phyloP scores from a whole-genome alignment of 441 rosid species.

The Aleurites moluccanus region DNA sequence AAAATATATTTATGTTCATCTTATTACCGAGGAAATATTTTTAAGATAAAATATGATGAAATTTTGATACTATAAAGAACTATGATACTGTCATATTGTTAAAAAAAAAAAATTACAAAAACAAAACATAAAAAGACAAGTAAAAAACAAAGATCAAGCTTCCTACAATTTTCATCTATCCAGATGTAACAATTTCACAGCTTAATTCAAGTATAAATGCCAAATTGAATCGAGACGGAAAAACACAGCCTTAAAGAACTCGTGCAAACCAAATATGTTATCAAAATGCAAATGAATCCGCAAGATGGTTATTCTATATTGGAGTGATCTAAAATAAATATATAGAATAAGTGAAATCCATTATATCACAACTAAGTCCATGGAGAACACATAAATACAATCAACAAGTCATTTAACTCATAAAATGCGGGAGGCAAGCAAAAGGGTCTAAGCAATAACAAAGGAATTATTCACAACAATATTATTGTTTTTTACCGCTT shows the following conservation, averaged over 20 bases:
- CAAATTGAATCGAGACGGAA: not conserved
- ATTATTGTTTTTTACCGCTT: slow-evolving; percentile 16
- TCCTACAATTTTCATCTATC: too few species aligned
- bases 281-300: not conserved
- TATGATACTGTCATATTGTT: too few species aligned
- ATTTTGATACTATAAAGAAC: too few species aligned
- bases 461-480: slow-evolving; percentile 11
- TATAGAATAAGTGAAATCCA: not conserved
- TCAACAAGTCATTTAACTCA: not conserved
- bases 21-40: too few species aligned
- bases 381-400: not conserved
- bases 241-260: not conserved
- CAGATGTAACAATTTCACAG: not conserved
- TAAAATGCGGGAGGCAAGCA: not conserved
- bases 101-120: too few species aligned
- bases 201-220: too few species aligned
- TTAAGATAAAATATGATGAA: too few species aligned
- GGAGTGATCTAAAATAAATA: not conserved
- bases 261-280: not conserved
- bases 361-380: not conserved
- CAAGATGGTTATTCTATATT: too few species aligned
- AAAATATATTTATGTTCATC: too few species aligned
- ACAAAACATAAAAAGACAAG: too few species aligned
- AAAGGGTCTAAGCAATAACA: not conserved
- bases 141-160: too few species aligned